A percentile compares a stretch with the other conserved stretches of the same genome.
Conservation (phyloP, 306 rosid species). For the Benincasa hispida region DNA sequence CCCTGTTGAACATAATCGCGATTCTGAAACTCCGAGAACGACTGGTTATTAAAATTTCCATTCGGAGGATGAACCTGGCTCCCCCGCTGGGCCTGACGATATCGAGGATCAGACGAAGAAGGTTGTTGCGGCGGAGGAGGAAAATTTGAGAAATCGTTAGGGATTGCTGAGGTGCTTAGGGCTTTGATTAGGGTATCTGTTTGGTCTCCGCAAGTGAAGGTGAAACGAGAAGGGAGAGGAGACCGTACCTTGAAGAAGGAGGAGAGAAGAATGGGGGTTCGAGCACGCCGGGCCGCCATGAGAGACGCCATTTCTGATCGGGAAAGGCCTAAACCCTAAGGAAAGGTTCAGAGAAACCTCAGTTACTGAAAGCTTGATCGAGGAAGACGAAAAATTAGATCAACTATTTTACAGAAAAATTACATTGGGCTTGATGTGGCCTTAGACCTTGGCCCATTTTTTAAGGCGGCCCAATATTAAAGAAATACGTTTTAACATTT, state of each 20-base stretch:
- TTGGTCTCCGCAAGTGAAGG: conserved; percentile 2
- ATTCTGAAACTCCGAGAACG: conserved; percentile 21
- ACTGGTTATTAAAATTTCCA: conserved; percentile 13
- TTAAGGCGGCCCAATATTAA: neutral
- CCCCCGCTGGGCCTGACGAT: conserved; percentile 22
- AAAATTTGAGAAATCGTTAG: conserved; percentile 28
- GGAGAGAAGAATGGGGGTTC: conserved; percentile 6
- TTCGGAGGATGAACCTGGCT: conserved; percentile 10
- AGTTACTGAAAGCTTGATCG: neutral
- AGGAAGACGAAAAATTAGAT: neutral
- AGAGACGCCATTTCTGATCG: conserved; percentile 25
- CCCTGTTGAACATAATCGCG: conserved; percentile 8
- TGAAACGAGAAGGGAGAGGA: conserved; percentile 8
- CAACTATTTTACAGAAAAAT: neutral
- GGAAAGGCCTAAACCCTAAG: conserved; percentile 17
- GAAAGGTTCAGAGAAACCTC: neutral
- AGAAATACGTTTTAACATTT: neutral
- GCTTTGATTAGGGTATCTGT: conserved; percentile 14
- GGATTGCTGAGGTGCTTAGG: conserved; percentile 40
- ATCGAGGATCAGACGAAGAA: conserved; percentile 29
- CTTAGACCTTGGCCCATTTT: neutral
- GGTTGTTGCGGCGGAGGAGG: conserved; percentile 18
- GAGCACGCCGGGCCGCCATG: conserved; percentile 25
- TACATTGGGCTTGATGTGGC: neutral
- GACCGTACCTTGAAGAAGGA: conserved; percentile 32